Conservation (phyloP, 768 basidiomycete genomes). For the Sarcodon sp. region DNA sequence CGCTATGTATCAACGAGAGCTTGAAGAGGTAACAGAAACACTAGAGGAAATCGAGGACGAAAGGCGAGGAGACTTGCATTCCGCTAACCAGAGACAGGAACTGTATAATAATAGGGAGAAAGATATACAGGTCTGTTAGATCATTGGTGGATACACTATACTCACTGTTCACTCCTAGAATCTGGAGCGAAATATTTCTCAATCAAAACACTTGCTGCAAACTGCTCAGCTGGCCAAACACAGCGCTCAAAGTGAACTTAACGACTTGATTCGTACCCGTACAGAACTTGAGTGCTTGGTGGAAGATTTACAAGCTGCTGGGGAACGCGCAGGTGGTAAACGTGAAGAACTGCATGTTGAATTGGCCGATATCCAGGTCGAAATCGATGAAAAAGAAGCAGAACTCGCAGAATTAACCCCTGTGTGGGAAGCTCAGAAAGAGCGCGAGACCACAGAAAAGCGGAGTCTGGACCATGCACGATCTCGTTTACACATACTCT, state of each 20-base stretch:
- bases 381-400: conserved; percentile 49
- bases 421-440: conserved; percentile 50
- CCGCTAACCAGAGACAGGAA: conserved; percentile 69
- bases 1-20: conserved; percentile 81
- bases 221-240: conserved; percentile 33
- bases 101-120: conserved; percentile 78
- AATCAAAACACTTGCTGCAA: conserved; percentile 55
- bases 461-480: conserved; percentile 63
- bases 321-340: conserved; percentile 49
- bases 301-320: conserved; percentile 59
- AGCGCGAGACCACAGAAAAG: conserved; percentile 38
- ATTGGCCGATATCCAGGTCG: conserved; percentile 41
- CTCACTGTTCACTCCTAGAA: conserved; percentile 27
- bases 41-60: conserved; percentile 83
- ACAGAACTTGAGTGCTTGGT: conserved; percentile 83
- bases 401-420: conserved; percentile 55
- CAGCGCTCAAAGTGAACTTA: conserved; percentile 67
- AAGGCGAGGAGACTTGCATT: conserved; percentile 69
- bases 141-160: not conserved
- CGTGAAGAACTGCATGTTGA: conserved; percentile 55
- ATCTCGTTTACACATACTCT: conserved; percentile 60
- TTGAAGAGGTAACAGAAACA: conserved; percentile 78
- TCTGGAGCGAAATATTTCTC: conserved; percentile 60
- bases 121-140: conserved; percentile 56
- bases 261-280: conserved; percentile 71